These are phyloP conservation scores for Nematodospora anomalae DNA, from an alignment of 1,139 yeast genomes.

Conservation along the genomic window DNA sequence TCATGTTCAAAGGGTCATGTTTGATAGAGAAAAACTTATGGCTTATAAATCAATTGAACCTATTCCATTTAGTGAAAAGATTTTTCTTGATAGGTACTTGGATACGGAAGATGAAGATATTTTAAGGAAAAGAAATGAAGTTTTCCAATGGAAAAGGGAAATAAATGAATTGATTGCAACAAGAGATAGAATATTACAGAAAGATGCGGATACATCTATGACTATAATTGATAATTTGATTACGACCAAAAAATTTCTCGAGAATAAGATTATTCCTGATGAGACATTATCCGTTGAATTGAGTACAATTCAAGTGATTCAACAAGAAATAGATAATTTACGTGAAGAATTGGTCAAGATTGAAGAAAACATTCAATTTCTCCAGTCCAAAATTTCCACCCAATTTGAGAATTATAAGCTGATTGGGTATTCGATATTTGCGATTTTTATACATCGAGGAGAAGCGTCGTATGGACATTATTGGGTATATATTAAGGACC, in stretches of 20 bases:
- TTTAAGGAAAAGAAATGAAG: conserved; percentile 54
- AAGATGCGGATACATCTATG: conserved; percentile 51
- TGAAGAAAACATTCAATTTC: conserved; percentile 35
- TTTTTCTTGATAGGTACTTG: conserved; percentile 85
- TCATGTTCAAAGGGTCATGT: conserved; percentile 91
- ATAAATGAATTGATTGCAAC: conserved; percentile 45
- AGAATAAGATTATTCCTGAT: conserved; percentile 31
- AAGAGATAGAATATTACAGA: conserved; percentile 39
- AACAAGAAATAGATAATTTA: conserved; percentile 30
- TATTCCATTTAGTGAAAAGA: conserved; percentile 70
- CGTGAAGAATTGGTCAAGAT: conserved; percentile 31
- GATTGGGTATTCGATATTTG: conserved; percentile 80
- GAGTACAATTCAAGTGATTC: conserved; percentile 14
- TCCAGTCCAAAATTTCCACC: conserved; percentile 49
- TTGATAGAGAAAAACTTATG: conserved; percentile 68
- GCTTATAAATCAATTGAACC: conserved; percentile 85
- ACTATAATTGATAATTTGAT: conserved; percentile 48
- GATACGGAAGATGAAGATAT: conserved; percentile 66
- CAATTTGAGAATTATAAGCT: conserved; percentile 63
- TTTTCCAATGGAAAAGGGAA: conserved; percentile 62
- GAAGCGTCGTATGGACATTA: conserved; percentile 96
- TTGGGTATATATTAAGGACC: conserved; percentile 90
- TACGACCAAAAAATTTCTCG: conserved; percentile 58
- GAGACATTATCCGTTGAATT: conserved; percentile 17
- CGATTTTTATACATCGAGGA: conserved; percentile 92